Conservation (phyloP, 163 green algal species). For the Chlorella variabilis region DNA sequence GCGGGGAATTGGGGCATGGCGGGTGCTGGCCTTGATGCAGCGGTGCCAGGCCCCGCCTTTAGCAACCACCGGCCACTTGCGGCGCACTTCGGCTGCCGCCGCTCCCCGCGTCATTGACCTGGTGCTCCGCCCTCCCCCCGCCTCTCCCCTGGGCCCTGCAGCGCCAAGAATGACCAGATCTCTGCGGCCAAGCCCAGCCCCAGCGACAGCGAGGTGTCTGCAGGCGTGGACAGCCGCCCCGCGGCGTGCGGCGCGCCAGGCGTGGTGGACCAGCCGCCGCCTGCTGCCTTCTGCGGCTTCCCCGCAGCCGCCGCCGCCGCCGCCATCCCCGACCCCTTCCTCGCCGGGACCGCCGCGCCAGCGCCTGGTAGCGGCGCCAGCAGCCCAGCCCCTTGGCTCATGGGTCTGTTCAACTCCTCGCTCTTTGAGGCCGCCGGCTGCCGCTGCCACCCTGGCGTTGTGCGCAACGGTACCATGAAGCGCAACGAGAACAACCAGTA, state of each 20-base stretch:
- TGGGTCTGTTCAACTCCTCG: conserved; percentile 12
- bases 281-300: too few relatives aligned
- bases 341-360: not conserved
- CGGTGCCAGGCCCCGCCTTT: too few relatives aligned
- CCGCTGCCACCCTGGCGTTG: conserved; percentile 30
- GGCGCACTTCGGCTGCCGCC: not conserved
- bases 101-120: not conserved
- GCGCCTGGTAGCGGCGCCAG: not conserved
- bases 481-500: conserved; percentile 52
- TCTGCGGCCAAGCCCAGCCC: not conserved
- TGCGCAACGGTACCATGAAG: conserved; percentile 19
- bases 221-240: conserved; percentile 10
- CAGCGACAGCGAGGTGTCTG: not conserved
- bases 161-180: conserved; percentile 32
- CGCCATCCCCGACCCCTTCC: not conserved
- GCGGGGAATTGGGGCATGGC: not conserved
- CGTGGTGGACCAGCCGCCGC: not conserved
- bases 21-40: too few relatives aligned
- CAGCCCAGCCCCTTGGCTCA: conserved; percentile 31
- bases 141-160: not conserved
- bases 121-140: not conserved
- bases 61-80: not conserved
- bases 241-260: not conserved
- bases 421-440: conserved; percentile 43
- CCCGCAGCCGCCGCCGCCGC: not conserved